Base-by-base conservation (phyloP, 768 basidiomycete genomes). In the Hysterangium stoloniferum region DNA sequence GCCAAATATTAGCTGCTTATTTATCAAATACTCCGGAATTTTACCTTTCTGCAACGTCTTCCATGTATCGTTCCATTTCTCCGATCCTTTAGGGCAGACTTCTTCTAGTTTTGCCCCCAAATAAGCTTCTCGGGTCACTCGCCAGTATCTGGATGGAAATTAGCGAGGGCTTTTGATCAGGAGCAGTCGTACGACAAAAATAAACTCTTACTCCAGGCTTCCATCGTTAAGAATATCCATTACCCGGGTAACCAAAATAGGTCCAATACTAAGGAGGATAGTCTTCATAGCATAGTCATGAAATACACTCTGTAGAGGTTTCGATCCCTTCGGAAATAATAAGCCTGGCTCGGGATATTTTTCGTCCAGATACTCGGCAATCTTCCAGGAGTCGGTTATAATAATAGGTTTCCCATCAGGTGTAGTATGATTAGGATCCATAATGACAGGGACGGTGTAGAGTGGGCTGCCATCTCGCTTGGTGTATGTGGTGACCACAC, bases 221-320 rank as follows among this genome's bases (percentile, higher is more conserved):
- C 9, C 15, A 22, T 51, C 49, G 3, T 51, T 17, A 3, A 51
- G 13, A 17, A 19, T 17, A 1, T 8, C 4, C 15, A 12, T 19
- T 19, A 51, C 12, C 4, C 13, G 3, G 9, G 85, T 84, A 0
- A 85, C 67, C 75, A 86, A 77, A 57, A 88, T 80, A 1, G 79
- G 77, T 12, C 42, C 0, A 54, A 48, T 71, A 0, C 84, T 84
- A 58, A 79, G 78, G 58, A 52, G 1, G 51, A 13, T 31, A 37
- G 32, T 59, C 56, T 13, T 51, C 54, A 29, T 56, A 45, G 44
- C 60, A 59, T 34, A 54, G 11, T 59, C 48, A 0, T 56, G 40
- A 56, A 74, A 74, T 1, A 70, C 70, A 1, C 61, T 61, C 43
- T 76, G 65, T 8, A 78, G 59, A 1, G 68, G 69, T 24, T 61